Evolutionary conservation across 2,329 filamentous ascomycete genomes (phyloP).

Genomic region (Aspergillus piperis): DNA sequence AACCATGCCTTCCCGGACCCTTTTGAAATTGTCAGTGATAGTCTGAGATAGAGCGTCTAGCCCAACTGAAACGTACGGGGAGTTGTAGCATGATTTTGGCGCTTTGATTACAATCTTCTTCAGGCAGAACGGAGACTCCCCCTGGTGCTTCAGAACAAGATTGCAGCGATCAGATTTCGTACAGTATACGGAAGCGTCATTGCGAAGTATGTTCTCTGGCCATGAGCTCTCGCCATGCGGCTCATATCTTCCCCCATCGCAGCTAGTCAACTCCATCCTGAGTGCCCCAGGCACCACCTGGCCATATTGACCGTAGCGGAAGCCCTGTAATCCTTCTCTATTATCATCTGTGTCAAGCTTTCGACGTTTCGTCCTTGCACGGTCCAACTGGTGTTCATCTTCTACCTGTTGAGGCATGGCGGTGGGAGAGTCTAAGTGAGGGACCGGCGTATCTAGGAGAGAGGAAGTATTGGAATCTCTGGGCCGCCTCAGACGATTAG

Average conservation of each 20-base stretch:
- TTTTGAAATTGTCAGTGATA: slow-evolving; percentile 46
- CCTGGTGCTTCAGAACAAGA: slow-evolving; percentile 78
- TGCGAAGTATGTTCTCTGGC: slow-evolving; percentile 78
- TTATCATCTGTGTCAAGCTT: slow-evolving; percentile 68
- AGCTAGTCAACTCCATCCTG: slow-evolving; percentile 85
- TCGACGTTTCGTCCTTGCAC: slow-evolving; percentile 64
- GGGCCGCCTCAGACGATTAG: slow-evolving; percentile 11
- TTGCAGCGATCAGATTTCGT: slow-evolving; percentile 87
- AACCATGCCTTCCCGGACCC: slow-evolving; percentile 86
- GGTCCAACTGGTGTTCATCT: slow-evolving; percentile 34
- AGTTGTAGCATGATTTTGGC: slow-evolving; percentile 76
- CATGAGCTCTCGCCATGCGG: slow-evolving; percentile 57
- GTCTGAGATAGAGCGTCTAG: background rate
- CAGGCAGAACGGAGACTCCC: slow-evolving; percentile 76
- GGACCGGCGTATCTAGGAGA: slow-evolving; percentile 29
- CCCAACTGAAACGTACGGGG: slow-evolving; percentile 65
- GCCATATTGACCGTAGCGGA: slow-evolving; percentile 82
- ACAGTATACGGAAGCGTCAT: slow-evolving; percentile 85
- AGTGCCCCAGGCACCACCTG: slow-evolving; percentile 81
- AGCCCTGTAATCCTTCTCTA: slow-evolving; percentile 52
- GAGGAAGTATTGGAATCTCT: slow-evolving; percentile 23
- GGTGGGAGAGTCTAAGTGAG: slow-evolving; percentile 30
- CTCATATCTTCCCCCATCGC: slow-evolving; percentile 75
- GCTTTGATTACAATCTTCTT: slow-evolving; percentile 87
- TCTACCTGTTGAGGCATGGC: slow-evolving; percentile 29